phyloP scores from a whole-genome alignment of 2,329 filamentous ascomycete genomes.

The Aspergillus novoparasiticus region DNA sequence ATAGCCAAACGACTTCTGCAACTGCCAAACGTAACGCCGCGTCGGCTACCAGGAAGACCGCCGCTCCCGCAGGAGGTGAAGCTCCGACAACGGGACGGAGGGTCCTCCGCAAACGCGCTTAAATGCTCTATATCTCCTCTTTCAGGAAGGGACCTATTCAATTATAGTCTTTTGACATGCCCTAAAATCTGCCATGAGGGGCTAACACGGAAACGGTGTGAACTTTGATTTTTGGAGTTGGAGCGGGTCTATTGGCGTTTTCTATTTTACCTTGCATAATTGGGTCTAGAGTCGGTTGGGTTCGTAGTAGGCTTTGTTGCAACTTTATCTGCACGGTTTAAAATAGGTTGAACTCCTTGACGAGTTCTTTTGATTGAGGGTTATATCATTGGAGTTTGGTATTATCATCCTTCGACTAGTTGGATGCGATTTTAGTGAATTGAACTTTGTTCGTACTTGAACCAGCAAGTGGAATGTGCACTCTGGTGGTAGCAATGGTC shows the following conservation, averaged over 20 bases:
- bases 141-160: background rate
- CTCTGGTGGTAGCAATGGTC: background rate
- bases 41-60: slow-evolving; percentile 36
- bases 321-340: background rate
- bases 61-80: slow-evolving; percentile 34
- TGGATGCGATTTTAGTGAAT: background rate
- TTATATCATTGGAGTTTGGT: slow-evolving; percentile 1
- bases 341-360: background rate
- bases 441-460: background rate
- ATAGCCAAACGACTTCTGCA: slow-evolving; percentile 35
- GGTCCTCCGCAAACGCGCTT: slow-evolving; percentile 45
- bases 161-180: background rate
- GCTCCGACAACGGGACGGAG: slow-evolving; percentile 37
- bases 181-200: background rate
- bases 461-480: background rate
- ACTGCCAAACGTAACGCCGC: slow-evolving; percentile 39
- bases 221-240: slow-evolving; percentile 1
- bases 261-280: background rate
- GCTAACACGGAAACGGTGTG: background rate
- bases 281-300: background rate
- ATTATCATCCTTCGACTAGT: background rate
- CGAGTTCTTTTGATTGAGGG: background rate
- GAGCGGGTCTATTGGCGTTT: slow-evolving; percentile 4
- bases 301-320: background rate
- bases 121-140: slow-evolving; percentile 8